Conservation (phyloP, 2,329 filamentous ascomycete species). For the Microcera coccophila region DNA sequence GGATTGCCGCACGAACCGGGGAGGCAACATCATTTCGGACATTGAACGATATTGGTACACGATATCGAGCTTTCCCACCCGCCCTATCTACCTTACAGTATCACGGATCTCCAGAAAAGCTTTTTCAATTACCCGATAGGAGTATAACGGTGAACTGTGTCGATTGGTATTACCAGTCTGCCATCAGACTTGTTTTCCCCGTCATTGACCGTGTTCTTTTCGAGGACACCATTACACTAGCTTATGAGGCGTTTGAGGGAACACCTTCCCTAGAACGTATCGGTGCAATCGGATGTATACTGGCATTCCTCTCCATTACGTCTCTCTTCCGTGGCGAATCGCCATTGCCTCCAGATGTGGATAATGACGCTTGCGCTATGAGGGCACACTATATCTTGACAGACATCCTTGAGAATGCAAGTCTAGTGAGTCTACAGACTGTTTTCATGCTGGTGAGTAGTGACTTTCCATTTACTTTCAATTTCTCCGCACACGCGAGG, state of each 20-base stretch:
- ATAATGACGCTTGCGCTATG: constrained; percentile 38
- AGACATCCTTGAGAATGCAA: constrained; percentile 41
- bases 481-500: too few species aligned
- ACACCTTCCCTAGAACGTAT: constrained; percentile 24
- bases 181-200: constrained; percentile 46
- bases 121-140: constrained; percentile 21
- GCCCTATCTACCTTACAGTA: neutral
- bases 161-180: constrained; percentile 22
- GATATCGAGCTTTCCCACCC: constrained; percentile 1
- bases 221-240: constrained; percentile 39
- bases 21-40: constrained; percentile 7
- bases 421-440: constrained; percentile 42
- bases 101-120: constrained; percentile 1
- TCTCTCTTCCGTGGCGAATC: constrained; percentile 16
- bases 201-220: constrained; percentile 47
- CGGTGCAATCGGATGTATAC: constrained; percentile 44
- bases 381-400: constrained; percentile 42
- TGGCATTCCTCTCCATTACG: constrained; percentile 44
- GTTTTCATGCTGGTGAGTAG: constrained; percentile 48
- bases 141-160: constrained; percentile 25
- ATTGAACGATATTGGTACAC: neutral
- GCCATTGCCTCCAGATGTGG: constrained; percentile 23
- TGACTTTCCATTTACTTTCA: too few species aligned
- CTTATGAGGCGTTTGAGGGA: constrained; percentile 35
- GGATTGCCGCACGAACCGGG: constrained; percentile 18